phyloP scores from a whole-genome alignment of 106 monocot species.

The Apostasia ramifera region DNA sequence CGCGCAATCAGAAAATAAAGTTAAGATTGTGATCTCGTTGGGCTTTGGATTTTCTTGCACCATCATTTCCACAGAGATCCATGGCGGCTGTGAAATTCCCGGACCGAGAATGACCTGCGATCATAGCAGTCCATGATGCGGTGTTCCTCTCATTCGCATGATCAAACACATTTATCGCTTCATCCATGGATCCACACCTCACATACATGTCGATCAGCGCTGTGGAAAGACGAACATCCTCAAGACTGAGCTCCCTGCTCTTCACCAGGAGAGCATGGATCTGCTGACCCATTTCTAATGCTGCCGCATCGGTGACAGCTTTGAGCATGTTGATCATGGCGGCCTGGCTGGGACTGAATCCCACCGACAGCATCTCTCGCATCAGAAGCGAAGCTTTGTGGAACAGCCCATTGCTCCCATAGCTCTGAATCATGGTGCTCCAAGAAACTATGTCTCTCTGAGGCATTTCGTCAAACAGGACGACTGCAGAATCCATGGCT shows the following conservation, averaged over 20 bases:
- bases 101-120: constrained; percentile 26
- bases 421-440: constrained; percentile 50
- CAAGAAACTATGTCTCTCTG: constrained; percentile 54
- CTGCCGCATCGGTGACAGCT: constrained; percentile 35
- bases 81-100: constrained; percentile 15
- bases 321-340: constrained; percentile 42
- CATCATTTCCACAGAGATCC: constrained; percentile 31
- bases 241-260: constrained; percentile 1
- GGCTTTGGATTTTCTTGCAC: constrained; percentile 18
- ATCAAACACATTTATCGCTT: constrained; percentile 38
- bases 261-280: constrained; percentile 35
- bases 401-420: background rate
- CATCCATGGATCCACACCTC: constrained; percentile 28
- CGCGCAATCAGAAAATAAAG: constrained; percentile 38
- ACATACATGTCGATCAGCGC: constrained; percentile 51
- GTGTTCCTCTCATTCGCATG: constrained; percentile 22
- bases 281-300: constrained; percentile 12
- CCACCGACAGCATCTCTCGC: constrained; percentile 26
- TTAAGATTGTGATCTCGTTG: constrained; percentile 57
- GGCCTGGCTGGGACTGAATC: constrained; percentile 25
- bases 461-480: constrained; percentile 57
- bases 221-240: constrained; percentile 16
- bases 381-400: constrained; percentile 22
- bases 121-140: constrained; percentile 52
- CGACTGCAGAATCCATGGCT: constrained; percentile 5